phyloP scores from a whole-genome alignment of 169 alveolate species.

The Plasmodium berghei region DNA sequence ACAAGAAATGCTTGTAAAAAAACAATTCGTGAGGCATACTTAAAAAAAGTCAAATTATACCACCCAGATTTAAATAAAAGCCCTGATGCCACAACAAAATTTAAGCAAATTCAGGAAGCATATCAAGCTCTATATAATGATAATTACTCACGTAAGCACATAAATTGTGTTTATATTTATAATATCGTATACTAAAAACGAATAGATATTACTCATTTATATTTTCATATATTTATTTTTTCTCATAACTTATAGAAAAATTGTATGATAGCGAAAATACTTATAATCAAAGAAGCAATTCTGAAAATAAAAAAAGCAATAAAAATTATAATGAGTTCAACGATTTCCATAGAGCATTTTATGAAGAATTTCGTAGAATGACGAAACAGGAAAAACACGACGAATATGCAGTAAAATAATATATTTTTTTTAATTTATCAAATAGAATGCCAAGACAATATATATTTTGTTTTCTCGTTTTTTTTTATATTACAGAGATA shows the following conservation, averaged over 20 bases:
- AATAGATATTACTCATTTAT: background rate
- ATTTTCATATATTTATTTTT: background rate
- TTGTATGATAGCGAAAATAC: slow-evolving; percentile 24
- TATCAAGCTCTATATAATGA: slow-evolving; percentile 88
- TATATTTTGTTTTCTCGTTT: slow-evolving; percentile 11
- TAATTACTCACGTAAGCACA: slow-evolving; percentile 80
- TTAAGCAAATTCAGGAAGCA: slow-evolving; percentile 91
- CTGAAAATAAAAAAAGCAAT: slow-evolving; percentile 28
- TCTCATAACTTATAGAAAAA: slow-evolving; percentile 13
- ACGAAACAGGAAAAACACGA: slow-evolving; percentile 58
- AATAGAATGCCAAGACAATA: background rate
- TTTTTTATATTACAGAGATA: slow-evolving; percentile 44
- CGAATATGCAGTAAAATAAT: slow-evolving; percentile 32
- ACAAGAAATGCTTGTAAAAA: slow-evolving; percentile 87
- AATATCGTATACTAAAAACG: background rate
- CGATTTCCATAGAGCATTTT: slow-evolving; percentile 71
- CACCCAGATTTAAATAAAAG: slow-evolving; percentile 93
- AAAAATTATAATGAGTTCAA: slow-evolving; percentile 35
- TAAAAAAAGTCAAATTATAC: slow-evolving; percentile 91
- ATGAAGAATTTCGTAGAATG: slow-evolving; percentile 75
- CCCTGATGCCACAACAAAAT: slow-evolving; percentile 87
- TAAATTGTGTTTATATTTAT: background rate
- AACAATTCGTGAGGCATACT: slow-evolving; percentile 92
- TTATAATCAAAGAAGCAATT: slow-evolving; percentile 10
- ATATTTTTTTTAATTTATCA: background rate